Evolutionary conservation across 352 stramenopile species (phyloP).

Genomic region (Aphanomyces invadans): DNA sequence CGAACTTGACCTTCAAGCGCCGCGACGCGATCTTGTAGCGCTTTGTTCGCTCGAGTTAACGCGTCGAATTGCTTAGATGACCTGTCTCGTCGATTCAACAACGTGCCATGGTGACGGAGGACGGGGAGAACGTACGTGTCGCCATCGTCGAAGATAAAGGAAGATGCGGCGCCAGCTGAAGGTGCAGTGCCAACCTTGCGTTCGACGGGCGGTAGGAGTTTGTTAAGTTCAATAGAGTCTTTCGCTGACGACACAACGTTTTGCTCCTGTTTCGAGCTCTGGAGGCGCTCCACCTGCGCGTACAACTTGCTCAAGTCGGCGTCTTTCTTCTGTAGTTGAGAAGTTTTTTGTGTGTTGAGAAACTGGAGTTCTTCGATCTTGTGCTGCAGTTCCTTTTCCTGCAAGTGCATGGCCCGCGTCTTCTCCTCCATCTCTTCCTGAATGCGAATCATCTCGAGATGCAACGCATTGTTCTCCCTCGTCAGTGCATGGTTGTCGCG

Average conservation of each 20-base stretch:
- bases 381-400: conserved; percentile 62
- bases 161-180: background rate
- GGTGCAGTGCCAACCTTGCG: background rate
- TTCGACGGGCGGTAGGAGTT: conserved; percentile 19
- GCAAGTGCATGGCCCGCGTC: conserved; percentile 22
- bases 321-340: conserved; percentile 56
- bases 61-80: conserved; percentile 32
- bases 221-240: conserved; percentile 34
- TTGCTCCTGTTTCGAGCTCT: conserved; percentile 29
- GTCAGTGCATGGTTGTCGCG: conserved; percentile 21
- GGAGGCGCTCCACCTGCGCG: conserved; percentile 47
- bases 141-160: conserved; percentile 14
- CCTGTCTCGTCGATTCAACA: background rate
- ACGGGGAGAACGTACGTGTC: conserved; percentile 25
- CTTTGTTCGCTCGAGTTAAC: conserved; percentile 41
- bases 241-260: background rate
- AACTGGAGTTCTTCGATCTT: conserved; percentile 68
- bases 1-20: conserved; percentile 45
- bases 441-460: conserved; percentile 20
- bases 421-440: conserved; percentile 22
- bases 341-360: conserved; percentile 44
- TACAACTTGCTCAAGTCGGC: conserved; percentile 55
- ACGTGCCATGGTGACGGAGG: background rate
- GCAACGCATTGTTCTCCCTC: conserved; percentile 20
- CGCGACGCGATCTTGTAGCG: conserved; percentile 34